Percentiles rank a stretch among this genome's conserved stretches.
phyloP scores from a whole-genome alignment of 192 early-diverging fungal genomes.

The Coemansia pectinata region DNA sequence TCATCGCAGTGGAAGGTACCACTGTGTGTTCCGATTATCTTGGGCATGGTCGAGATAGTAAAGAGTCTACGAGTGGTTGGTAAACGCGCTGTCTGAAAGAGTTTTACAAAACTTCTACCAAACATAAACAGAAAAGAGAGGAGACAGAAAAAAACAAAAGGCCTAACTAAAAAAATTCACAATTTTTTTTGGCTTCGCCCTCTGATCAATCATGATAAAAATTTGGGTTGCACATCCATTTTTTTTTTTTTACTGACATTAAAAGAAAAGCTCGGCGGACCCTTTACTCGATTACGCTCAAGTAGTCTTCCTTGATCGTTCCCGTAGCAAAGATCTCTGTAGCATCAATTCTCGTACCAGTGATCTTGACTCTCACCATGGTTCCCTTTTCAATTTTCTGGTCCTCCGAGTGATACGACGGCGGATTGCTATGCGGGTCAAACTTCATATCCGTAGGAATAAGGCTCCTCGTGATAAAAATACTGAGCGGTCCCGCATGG shows the following conservation, averaged over 20 bases:
- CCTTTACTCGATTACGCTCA: constrained; percentile 69
- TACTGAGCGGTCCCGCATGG: constrained; percentile 89
- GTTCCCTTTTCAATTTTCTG: constrained; percentile 83
- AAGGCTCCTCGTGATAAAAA: constrained; percentile 83
- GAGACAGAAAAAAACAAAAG: background rate
- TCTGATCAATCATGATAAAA: background rate
- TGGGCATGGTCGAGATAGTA: constrained; percentile 34
- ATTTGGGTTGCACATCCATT: background rate
- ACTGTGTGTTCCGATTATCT: constrained; percentile 81
- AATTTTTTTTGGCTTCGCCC: background rate
- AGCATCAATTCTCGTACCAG: constrained; percentile 87
- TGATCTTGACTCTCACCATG: constrained; percentile 83
- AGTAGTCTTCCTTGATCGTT: constrained; percentile 97
- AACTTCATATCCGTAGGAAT: constrained; percentile 90
- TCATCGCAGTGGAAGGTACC: constrained; percentile 90
- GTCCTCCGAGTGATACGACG: constrained; percentile 78
- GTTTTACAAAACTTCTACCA: constrained; percentile 10
- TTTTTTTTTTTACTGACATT: background rate
- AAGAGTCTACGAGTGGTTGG: background rate
- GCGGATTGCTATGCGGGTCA: constrained; percentile 84
- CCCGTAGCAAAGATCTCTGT: constrained; percentile 94
- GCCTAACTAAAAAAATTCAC: background rate
- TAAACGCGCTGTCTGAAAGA: background rate
- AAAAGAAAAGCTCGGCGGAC: background rate
- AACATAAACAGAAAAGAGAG: constrained; percentile 12